Evolutionary conservation across 2,329 filamentous ascomycete species (phyloP), one percentile per base, ranked within the genome.

Genomic region (Neofusicoccum sp.): DNA sequence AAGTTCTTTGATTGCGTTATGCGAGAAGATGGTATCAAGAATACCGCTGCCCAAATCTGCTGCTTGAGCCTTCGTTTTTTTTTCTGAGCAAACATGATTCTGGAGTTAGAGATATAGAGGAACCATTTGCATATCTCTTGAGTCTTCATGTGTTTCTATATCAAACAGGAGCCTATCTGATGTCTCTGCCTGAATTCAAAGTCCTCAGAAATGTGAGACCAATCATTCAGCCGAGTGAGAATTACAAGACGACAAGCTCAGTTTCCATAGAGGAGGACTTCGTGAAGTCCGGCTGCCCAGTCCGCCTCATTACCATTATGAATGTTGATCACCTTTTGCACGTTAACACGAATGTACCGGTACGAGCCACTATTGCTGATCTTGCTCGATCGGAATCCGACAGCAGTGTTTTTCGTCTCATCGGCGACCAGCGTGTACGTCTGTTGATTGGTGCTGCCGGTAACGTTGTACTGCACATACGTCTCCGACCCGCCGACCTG

Each of bases 401-500:
- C 49, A 4, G 49, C 60, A 4, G 60, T 62, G 16, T 62, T 56
- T 3, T n/a, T 31, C 36, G 34, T 31, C 16, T 56, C 60, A 16
- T 54, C 48, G 12, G 37, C 39, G 12, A 47, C 31, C 39, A 31
- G 11, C 6, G 37, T 31, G 52, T 29, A 56, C 12, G 16, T 61
- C 11, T 52, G 36, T 1, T 62, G 61, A n/a, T 69, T 65, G 11
- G 31, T 58, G 22, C 59, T 65, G 2, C 67, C 67, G 14, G 62
- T 62, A n/a, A 69, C 50, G 50, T 62, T 67, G 60, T 67, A 69
- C n/a, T 54, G 59, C 22, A 67, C 62, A 37, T 66, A 69, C 1
- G 67, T 69, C 45, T 69, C 67, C 2, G 65, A 66, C 6, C 67
- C 67, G n/a, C 61, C 62, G 11, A 66, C 63, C 4, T 67, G 34